A percentile compares a stretch with the other conserved stretches of the same genome.
Conservation (phyloP, 2,329 filamentous ascomycete species). For the Claviceps pazoutovae region DNA sequence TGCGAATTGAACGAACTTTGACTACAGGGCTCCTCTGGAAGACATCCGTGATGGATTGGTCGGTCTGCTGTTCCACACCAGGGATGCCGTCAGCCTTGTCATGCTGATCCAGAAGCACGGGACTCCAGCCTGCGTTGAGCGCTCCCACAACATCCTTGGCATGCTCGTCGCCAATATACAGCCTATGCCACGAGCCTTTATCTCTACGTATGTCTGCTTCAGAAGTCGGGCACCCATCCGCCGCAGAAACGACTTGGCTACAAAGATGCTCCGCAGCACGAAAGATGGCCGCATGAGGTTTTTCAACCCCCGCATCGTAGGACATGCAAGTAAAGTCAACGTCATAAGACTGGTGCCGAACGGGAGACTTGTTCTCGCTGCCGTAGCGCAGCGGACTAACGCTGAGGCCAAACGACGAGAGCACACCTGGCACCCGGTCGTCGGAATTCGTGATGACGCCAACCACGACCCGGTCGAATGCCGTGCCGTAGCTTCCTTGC, state of each 20-base stretch:
- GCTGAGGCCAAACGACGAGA: conserved; percentile 37
- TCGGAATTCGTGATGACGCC: conserved; percentile 52
- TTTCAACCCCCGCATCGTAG: conserved; percentile 47
- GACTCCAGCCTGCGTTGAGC: conserved; percentile 12
- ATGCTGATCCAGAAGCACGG: conserved; percentile 10
- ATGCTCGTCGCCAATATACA: conserved; percentile 42
- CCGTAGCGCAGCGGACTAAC: conserved; percentile 26
- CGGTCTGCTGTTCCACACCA: conserved; percentile 5
- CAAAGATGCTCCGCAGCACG: conserved; percentile 34
- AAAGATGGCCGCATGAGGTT: conserved; percentile 44
- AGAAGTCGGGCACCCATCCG: conserved; percentile 1
- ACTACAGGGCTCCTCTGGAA: conserved; percentile 6
- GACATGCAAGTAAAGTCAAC: conserved; percentile 47
- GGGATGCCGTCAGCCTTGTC: conserved; percentile 2
- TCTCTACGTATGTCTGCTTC: conserved; percentile 7
- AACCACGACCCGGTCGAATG: conserved; percentile 28
- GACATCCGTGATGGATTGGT: conserved; percentile 5
- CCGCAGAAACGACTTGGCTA: conserved; percentile 13
- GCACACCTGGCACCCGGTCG: conserved; percentile 38
- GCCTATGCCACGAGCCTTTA: conserved; percentile 20
- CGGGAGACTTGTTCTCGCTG: background rate
- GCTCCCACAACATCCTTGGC: conserved; percentile 37
- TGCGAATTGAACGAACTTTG: conserved; percentile 9
- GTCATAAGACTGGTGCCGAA: conserved; percentile 10
- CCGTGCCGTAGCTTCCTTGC: conserved; percentile 4